A percentile compares a stretch with the other conserved stretches of the same genome.
These are phyloP conservation scores for Themeda triandra DNA, from an alignment of 176 grass and related monocot species.

Conservation along the genomic window DNA sequence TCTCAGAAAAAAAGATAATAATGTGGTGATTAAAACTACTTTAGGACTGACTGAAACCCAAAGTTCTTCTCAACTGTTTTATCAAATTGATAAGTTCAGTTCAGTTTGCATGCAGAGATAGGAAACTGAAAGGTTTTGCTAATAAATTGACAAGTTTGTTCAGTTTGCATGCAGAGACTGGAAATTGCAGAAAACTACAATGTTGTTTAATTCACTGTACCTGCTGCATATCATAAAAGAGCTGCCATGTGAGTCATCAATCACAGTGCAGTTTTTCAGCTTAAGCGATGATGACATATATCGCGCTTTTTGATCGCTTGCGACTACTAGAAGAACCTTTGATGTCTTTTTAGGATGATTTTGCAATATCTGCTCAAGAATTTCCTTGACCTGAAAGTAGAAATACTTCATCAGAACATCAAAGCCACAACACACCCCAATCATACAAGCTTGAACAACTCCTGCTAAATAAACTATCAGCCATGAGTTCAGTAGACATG, in stretches of 20 bases:
- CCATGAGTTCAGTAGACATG: not conserved
- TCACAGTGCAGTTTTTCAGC: constrained; percentile 47
- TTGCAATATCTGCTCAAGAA: constrained; percentile 42
- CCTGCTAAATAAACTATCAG: constrained; percentile 14
- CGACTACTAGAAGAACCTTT: constrained; percentile 64
- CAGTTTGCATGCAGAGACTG: not conserved
- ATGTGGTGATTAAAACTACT: not conserved
- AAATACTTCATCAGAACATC: not conserved
- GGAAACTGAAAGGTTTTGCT: not conserved
- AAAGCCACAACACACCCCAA: not conserved
- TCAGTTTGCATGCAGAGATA: not conserved
- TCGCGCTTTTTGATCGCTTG: not conserved
- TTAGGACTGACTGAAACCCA: not conserved
- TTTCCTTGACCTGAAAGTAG: constrained; percentile 68
- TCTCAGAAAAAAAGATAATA: not conserved
- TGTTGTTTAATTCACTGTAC: constrained; percentile 18
- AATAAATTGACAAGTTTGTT: not conserved
- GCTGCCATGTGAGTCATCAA: constrained; percentile 16
- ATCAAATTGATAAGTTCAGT: not conserved
- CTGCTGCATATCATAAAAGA: constrained; percentile 63
- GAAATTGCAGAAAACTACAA: not conserved
- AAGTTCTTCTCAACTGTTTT: not conserved
- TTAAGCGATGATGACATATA: constrained; percentile 31
- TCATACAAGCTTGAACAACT: not conserved
- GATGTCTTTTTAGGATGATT: constrained; percentile 24